Evolutionary conservation across 257 asterid genomes (phyloP).

Genomic region (Prunella vulgaris): DNA sequence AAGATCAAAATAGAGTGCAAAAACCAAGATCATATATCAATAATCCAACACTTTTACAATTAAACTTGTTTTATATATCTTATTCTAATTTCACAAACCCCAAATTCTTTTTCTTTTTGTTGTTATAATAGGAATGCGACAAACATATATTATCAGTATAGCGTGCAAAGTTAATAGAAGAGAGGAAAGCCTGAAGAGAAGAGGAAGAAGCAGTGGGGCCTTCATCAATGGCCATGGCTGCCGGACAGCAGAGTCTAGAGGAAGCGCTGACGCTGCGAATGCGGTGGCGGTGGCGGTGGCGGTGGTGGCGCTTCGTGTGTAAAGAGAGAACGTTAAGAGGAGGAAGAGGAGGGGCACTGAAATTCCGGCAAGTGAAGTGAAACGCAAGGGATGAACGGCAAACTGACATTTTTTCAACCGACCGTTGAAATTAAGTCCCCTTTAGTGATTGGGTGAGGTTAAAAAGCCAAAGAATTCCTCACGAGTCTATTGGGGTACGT

Average conservation of each 20-base stretch:
- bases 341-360: constrained; percentile 20
- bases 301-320: too few relatives aligned
- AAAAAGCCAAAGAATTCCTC: too few relatives aligned
- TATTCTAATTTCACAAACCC: constrained; percentile 9
- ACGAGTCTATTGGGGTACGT: too few relatives aligned
- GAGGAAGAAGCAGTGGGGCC: constrained; percentile 35
- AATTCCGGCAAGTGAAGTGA: constrained; percentile 21
- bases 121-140: neutral
- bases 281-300: too few relatives aligned
- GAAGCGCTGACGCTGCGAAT: constrained; percentile 19
- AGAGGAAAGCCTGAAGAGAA: constrained; percentile 37
- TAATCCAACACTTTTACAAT: neutral
- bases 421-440: constrained; percentile 18
- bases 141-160: neutral
- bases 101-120: too few relatives aligned
- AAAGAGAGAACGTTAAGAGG: neutral
- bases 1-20: neutral
- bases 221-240: constrained; percentile 48
- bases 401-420: constrained; percentile 37
- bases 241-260: constrained; percentile 30
- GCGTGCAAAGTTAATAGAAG: neutral
- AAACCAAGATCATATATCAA: neutral
- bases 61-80: neutral
- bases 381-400: constrained; percentile 19
- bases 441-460: neutral